These are phyloP conservation scores for Coemansia sp. DNA, from an alignment of 192 early-diverging fungal species.

Conservation along the genomic window DNA sequence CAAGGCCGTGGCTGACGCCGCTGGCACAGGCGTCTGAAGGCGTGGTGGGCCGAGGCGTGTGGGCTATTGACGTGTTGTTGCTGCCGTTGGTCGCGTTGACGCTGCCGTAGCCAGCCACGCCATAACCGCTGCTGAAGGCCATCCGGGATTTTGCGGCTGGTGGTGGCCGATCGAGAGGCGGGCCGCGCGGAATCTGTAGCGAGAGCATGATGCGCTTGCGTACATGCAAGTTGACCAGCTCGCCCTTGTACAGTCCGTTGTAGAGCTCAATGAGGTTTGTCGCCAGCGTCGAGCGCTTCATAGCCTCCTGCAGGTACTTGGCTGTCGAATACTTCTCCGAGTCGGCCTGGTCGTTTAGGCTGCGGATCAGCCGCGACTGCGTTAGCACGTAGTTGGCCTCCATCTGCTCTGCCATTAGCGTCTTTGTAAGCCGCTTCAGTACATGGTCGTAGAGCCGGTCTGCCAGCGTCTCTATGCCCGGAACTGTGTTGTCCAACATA, in stretches of 20 bases:
- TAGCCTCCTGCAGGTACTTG: constrained; percentile 32
- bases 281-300: constrained; percentile 33
- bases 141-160: constrained; percentile 20
- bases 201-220: constrained; percentile 52
- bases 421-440: constrained; percentile 45
- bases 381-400: constrained; percentile 50
- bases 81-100: constrained; percentile 18
- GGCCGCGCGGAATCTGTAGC: constrained; percentile 51
- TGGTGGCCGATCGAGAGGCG: constrained; percentile 38
- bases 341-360: constrained; percentile 43
- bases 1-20: not conserved
- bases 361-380: constrained; percentile 47
- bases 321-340: constrained; percentile 23
- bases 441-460: constrained; percentile 52
- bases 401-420: constrained; percentile 54
- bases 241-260: constrained; percentile 45
- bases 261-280: constrained; percentile 42
- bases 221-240: constrained; percentile 44
- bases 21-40: constrained; percentile 20
- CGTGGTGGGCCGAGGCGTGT: constrained; percentile 43
- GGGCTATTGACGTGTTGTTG: constrained; percentile 21
- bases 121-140: constrained; percentile 19
- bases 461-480: constrained; percentile 40
- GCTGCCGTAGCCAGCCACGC: constrained; percentile 10
- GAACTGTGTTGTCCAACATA: constrained; percentile 52